Evolutionary conservation across 495 filamentous ascomycete genomes (phyloP).

Genomic region (Choiromyces venosus): DNA sequence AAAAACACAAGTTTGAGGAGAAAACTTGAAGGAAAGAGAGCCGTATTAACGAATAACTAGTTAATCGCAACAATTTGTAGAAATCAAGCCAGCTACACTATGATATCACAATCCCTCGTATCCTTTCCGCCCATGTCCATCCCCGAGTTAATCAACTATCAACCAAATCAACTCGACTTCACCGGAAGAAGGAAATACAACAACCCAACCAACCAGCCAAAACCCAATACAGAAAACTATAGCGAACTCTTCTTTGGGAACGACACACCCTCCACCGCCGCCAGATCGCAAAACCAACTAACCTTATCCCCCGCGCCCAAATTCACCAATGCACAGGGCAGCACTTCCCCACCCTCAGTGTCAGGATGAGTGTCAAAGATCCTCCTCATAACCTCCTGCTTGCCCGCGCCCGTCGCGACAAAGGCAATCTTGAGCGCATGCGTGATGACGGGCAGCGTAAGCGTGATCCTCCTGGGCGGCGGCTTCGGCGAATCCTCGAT

Average conservation of each 20-base stretch:
- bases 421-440: slow-evolving; percentile 81
- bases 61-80: neutral
- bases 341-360: slow-evolving; percentile 60
- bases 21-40: neutral
- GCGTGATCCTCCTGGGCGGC: slow-evolving; percentile 80
- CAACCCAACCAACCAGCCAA: too few species aligned
- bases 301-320: slow-evolving; percentile 72
- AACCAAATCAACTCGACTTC: neutral
- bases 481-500: slow-evolving; percentile 93
- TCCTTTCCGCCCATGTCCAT: neutral
- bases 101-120: neutral
- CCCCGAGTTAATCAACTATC: neutral
- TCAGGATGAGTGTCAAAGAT: slow-evolving; percentile 67
- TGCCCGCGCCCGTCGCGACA: slow-evolving; percentile 78
- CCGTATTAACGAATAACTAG: neutral
- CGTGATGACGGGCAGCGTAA: slow-evolving; percentile 81
- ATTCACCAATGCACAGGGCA: slow-evolving; percentile 87
- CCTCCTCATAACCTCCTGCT: slow-evolving; percentile 83
- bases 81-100: neutral
- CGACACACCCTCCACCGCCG: slow-evolving; percentile 73
- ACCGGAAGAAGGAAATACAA: neutral
- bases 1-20: neutral
- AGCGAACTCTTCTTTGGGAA: slow-evolving; percentile 62
- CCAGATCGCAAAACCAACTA: slow-evolving; percentile 87
- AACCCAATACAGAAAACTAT: slow-evolving; percentile 19